Evolutionary conservation across 352 stramenopile genomes (phyloP), one percentile per base, ranked within the genome.

Genomic region (Blastocystis sp.): DNA sequence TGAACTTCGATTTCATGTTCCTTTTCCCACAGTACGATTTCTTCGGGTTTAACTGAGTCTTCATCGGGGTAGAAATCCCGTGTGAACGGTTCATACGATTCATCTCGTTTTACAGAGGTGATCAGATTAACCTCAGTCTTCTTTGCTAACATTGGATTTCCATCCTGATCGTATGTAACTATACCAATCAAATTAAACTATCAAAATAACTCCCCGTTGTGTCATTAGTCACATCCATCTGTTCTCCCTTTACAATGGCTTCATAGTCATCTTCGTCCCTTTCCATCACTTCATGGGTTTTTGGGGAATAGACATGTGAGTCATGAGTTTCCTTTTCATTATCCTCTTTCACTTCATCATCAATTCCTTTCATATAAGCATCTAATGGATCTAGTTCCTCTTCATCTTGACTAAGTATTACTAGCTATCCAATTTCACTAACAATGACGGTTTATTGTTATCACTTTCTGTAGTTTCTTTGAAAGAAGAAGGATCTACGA

Each of bases 101-200:
- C 24, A 22, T 89, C 66, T 19, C 66, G 66, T 7, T 78, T 58
- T 7, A 89, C 24, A 24, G 42, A 24, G 1, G 66, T 89, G 24
- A 79, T 48, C 1, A 89, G 37, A 79, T 79, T 89, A 0, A 76
- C 27, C 35, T 56, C 66, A 11, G n/a, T 70, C n/a, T 59, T 78
- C 3, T 33, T 44, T 22, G 22, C 56, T 62, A 76, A 37, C 13
- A 78, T 33, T 9, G 78, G 78, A 42, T 89, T 89, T 3, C 78
- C 78, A 22, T 89, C 66, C 2, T 89, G 33, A 56, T 89, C 78
- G 17, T 89, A 89, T 9, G 33, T 76, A 30, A 89, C 60, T 89
- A 89, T 22, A 19, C 44, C 53, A 22, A 88, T 73, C 3, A 44
- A 24, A 89, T n/a, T 4, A 89, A 40, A 33, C 17, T 27, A 48